Conservation (phyloP, 306 rosid genomes). For the Begonia peltatifolia region DNA sequence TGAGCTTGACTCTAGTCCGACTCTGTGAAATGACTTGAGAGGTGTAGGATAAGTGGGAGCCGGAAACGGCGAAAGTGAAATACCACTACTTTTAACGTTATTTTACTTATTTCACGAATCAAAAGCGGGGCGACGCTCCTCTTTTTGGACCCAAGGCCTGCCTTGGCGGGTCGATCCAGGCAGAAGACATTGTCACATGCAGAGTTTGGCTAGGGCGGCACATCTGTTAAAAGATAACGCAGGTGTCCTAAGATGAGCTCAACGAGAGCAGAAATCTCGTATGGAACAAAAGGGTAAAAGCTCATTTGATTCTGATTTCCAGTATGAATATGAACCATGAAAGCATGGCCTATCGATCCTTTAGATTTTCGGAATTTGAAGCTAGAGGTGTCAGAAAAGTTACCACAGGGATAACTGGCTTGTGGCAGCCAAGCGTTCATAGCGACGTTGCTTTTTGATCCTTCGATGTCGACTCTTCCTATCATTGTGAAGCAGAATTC, state of each 20-base stretch:
- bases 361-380: no score
- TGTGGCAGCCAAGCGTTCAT: no score
- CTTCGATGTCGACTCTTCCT: no score
- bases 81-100: slow-evolving; percentile 34
- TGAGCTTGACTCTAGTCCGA: slow-evolving; percentile 2
- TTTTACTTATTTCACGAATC: slow-evolving; percentile 38
- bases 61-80: slow-evolving; percentile 1
- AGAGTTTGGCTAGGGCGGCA: neutral
- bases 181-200: neutral
- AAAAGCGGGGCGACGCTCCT: slow-evolving; percentile 18
- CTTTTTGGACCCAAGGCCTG: slow-evolving; percentile 8
- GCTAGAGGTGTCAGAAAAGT: no score
- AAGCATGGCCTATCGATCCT: neutral
- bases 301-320: no score
- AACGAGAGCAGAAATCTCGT: no score
- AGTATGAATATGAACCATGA: neutral
- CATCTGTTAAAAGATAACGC: no score
- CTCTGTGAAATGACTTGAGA: slow-evolving; percentile 1
- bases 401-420: no score
- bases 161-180: neutral
- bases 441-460: no score
- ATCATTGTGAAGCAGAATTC: no score
- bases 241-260: no score
- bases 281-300: no score
- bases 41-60: slow-evolving; percentile 1